Evolutionary conservation across 1,284 basidiomycete genomes (phyloP).

Genomic region (Cryptococcus floricola): DNA sequence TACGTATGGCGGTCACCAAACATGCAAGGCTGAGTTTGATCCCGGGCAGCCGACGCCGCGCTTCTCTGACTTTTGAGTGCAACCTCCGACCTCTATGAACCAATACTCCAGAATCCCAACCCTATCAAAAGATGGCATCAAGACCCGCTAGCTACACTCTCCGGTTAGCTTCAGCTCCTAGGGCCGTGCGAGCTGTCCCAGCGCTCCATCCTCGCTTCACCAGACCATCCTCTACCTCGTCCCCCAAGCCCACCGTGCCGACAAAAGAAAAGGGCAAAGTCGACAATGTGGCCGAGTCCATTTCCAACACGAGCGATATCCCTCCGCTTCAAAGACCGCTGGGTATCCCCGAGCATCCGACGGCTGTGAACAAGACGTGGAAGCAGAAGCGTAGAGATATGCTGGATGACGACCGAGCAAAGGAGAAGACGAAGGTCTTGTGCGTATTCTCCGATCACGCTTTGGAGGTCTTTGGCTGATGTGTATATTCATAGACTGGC

Average conservation of each 20-base stretch:
- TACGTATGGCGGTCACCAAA: no score
- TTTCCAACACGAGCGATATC: constrained; percentile 8
- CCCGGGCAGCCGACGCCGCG: no score
- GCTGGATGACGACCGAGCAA: constrained; percentile 65
- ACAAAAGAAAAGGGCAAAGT: constrained; percentile 1
- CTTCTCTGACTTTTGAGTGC: no score
- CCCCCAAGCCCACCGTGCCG: background rate
- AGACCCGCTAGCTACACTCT: no score
- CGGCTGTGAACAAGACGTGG: constrained; percentile 58
- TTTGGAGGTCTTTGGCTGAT: background rate
- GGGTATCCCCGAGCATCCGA: constrained; percentile 64
- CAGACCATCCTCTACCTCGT: no score
- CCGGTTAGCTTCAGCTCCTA: no score
- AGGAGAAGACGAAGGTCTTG: constrained; percentile 72
- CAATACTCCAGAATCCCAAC: no score
- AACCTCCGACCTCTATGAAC: no score
- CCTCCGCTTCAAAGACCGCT: constrained; percentile 57
- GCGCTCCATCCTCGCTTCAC: no score
- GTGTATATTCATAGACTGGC: constrained; percentile 59
- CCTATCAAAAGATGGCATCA: no score
- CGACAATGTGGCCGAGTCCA: background rate
- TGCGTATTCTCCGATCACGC: constrained; percentile 43
- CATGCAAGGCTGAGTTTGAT: no score
- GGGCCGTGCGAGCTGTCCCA: no score
- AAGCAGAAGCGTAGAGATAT: constrained; percentile 66